Conservation (phyloP, 805 yeast species). For the Yarrowia bubula region DNA sequence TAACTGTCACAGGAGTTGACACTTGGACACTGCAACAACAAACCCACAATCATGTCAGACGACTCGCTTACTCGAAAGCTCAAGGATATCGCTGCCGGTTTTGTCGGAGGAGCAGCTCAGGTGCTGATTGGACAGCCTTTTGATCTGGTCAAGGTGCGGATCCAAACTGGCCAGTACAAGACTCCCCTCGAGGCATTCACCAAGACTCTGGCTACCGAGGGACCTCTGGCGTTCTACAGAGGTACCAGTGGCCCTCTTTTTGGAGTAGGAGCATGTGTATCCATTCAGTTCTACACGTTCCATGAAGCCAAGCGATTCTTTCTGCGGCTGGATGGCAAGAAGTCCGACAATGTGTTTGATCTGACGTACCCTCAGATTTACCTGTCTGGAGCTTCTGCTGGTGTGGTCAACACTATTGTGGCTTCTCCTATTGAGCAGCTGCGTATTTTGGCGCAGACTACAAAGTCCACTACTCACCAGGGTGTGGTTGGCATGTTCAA, state of each 20-base stretch:
- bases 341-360: slow-evolving; percentile 30
- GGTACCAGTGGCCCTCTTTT: slow-evolving; percentile 69
- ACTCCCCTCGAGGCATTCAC: slow-evolving; percentile 52
- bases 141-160: slow-evolving; percentile 66
- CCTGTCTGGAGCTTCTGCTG: slow-evolving; percentile 63
- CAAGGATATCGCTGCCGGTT: slow-evolving; percentile 55
- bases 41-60: slow-evolving; percentile 6
- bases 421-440: slow-evolving; percentile 67
- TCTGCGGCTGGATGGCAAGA: slow-evolving; percentile 37
- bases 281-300: slow-evolving; percentile 67
- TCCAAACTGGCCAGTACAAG: slow-evolving; percentile 65
- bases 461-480: slow-evolving; percentile 30
- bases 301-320: slow-evolving; percentile 66
- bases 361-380: slow-evolving; percentile 56
- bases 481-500: slow-evolving; percentile 33
- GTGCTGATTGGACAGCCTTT: slow-evolving; percentile 64
- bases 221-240: slow-evolving; percentile 59
- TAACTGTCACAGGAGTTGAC: too few species aligned
- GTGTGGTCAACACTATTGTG: slow-evolving; percentile 61
- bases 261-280: slow-evolving; percentile 70
- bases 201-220: slow-evolving; percentile 57
- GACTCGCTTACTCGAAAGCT: slow-evolving; percentile 46
- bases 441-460: slow-evolving; percentile 58
- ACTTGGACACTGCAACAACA: not conserved
- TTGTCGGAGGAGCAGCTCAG: slow-evolving; percentile 55